Base-by-base conservation (phyloP, 305 asterid species). In the Stenogyne calaminthoides region DNA sequence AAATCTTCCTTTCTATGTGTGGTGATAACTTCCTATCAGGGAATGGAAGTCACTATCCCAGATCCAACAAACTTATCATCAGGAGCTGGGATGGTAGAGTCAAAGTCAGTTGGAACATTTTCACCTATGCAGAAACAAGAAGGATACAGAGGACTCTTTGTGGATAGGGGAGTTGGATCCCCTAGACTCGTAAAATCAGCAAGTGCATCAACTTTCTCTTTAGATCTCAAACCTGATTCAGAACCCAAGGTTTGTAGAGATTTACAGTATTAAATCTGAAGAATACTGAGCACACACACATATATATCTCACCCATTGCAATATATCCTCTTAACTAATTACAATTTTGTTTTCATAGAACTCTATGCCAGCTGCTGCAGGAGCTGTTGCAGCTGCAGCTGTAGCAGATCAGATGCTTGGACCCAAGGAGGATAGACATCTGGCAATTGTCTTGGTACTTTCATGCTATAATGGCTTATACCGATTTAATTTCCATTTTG, bases 371-470 rank as follows among this genome's bases (percentile, higher is more conserved):
- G 99, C 98, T 6, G 99, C 98, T 75, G 97, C 98, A 67, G 99
- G 98, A 81, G 98, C 99, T 60, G 99, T 92, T 82, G 98, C 99
- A 68, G 99, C 98, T 78, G 99, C 89, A 69, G 99, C 99, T 83
- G 88, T 95, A 65, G 99, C 99, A 46, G 98, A 95, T 87, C 98
- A 88, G 89, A 87, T 95, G 99, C 97, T 95, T 74, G 99, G 99
- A 62, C 99, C 95, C 64, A 91, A 95, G 88, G 99, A 95, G 88
- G 99, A 95, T 83, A 81, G 88, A 58, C 97, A 95, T 82, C 88
- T 95, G 56, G 98, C 99, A 55, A 95, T 95, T 64, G 99, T 91
- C 78, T 80, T 95, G 94, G 99, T 95, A 90, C 59, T 49, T 71
- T 49, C 67, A 71, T 47, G 39, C 76, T 73, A 64, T 40, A 57